These are phyloP conservation scores for Rhizopus sp. DNA, from an alignment of 371 early-diverging fungal genomes.

Conservation along the genomic window DNA sequence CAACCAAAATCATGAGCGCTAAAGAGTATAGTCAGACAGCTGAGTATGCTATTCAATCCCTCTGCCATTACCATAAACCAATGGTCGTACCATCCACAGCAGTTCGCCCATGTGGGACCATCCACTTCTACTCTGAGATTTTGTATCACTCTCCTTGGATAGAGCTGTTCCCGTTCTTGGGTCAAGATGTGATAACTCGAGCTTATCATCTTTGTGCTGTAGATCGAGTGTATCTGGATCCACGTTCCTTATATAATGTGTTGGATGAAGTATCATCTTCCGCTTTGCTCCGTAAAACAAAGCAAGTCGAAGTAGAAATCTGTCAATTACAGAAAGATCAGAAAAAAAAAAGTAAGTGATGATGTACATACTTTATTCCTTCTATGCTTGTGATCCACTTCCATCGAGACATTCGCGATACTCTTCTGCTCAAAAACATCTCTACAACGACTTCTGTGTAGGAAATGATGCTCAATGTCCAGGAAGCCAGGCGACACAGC, in stretches of 20 bases:
- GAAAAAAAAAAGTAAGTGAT: not conserved
- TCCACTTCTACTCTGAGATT: slow-evolving; percentile 11
- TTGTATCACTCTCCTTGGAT: slow-evolving; percentile 6
- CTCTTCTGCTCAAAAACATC: slow-evolving; percentile 25
- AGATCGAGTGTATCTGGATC: slow-evolving; percentile 33
- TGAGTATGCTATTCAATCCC: not conserved
- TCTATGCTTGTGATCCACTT: slow-evolving; percentile 38
- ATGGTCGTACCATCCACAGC: slow-evolving; percentile 41
- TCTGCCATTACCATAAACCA: slow-evolving; percentile 36
- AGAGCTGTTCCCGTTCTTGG: slow-evolving; percentile 39
- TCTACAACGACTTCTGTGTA: slow-evolving; percentile 42
- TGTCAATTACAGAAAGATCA: not conserved
- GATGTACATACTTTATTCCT: slow-evolving; percentile 33
- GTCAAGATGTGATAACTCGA: slow-evolving; percentile 33
- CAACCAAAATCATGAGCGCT: slow-evolving; percentile 14
- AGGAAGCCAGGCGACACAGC: slow-evolving; percentile 16
- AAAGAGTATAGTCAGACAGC: not conserved
- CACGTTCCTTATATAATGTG: slow-evolving; percentile 39
- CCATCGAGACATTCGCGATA: slow-evolving; percentile 25
- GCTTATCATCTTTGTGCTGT: slow-evolving; percentile 22
- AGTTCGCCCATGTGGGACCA: slow-evolving; percentile 37
- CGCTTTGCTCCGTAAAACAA: slow-evolving; percentile 25
- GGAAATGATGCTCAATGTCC: slow-evolving; percentile 34
- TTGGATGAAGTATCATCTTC: slow-evolving; percentile 41
- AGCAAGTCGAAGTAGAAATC: slow-evolving; percentile 29